Evolutionary conservation across 116 monocot genomes (phyloP).

Genomic region (Phalaenopsis hybrid): DNA sequence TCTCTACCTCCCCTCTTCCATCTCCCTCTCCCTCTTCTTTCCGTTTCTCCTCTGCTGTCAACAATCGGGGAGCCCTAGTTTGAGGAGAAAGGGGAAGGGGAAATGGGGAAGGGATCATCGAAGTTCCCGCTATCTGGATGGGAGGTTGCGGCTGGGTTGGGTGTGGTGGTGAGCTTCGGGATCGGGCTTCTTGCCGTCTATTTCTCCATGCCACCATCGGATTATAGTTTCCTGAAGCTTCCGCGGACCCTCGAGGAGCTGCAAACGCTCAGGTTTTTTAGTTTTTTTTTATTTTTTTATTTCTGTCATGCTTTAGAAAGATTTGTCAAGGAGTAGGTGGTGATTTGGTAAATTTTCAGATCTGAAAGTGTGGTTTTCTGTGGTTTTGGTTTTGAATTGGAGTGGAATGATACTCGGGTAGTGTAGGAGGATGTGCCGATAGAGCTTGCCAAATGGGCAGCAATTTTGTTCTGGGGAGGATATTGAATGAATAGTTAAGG

Average conservation of each 20-base stretch:
- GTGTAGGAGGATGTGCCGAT: background rate
- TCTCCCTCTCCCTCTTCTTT: constrained; percentile 1
- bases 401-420: background rate
- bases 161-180: constrained; percentile 41
- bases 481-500: background rate
- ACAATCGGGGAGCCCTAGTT: constrained; percentile 17
- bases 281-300: background rate
- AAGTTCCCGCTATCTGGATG: constrained; percentile 36
- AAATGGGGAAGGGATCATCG: constrained; percentile 21
- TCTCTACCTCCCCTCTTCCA: background rate
- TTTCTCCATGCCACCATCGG: constrained; percentile 78
- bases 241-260: constrained; percentile 79
- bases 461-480: background rate
- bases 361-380: background rate
- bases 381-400: background rate
- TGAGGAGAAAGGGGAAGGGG: background rate
- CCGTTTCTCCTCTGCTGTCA: background rate
- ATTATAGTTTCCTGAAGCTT: constrained; percentile 94
- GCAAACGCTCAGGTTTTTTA: constrained; percentile 52
- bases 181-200: constrained; percentile 66
- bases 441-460: background rate
- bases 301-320: background rate
- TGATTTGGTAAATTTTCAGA: background rate
- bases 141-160: constrained; percentile 50
- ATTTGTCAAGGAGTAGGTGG: background rate